Evolutionary conservation across 148 eudicot species (phyloP).

Genomic region (Vaccinium vitisidaea): DNA sequence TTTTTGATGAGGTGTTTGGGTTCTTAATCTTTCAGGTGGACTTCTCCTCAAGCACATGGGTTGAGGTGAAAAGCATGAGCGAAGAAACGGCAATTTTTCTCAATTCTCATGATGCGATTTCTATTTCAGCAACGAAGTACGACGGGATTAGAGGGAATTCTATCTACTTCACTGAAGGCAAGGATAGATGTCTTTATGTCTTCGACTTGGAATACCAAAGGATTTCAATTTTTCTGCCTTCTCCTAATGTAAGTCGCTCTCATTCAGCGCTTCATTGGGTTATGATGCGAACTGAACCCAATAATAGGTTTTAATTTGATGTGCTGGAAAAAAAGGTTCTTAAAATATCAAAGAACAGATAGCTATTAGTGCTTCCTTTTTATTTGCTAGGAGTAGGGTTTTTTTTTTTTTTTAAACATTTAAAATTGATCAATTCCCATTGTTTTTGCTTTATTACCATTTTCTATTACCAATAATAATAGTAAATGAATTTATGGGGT

Average conservation of each 20-base stretch:
- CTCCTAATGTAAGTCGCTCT: neutral
- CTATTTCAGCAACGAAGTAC: neutral
- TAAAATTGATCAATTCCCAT: no score
- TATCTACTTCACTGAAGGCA: neutral
- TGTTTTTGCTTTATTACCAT: no score
- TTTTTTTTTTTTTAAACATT: no score
- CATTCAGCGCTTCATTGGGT: neutral
- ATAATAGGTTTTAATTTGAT: neutral
- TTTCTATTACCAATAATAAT: no score
- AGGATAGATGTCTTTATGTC: neutral
- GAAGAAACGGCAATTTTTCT: neutral
- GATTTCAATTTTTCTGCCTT: neutral
- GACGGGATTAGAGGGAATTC: neutral
- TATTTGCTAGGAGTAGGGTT: neutral
- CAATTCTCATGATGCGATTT: neutral
- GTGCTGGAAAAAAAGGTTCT: neutral
- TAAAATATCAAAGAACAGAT: neutral
- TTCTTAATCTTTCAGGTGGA: neutral
- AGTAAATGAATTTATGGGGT: no score
- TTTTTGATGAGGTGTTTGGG: neutral
- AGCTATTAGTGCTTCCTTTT: neutral
- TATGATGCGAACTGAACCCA: neutral
- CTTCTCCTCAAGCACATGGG: neutral
- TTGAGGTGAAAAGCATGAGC: neutral
- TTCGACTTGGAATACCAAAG: neutral